These are phyloP conservation scores for Lactifluus volemus DNA, from an alignment of 768 basidiomycete species.

Conservation along the genomic window DNA sequence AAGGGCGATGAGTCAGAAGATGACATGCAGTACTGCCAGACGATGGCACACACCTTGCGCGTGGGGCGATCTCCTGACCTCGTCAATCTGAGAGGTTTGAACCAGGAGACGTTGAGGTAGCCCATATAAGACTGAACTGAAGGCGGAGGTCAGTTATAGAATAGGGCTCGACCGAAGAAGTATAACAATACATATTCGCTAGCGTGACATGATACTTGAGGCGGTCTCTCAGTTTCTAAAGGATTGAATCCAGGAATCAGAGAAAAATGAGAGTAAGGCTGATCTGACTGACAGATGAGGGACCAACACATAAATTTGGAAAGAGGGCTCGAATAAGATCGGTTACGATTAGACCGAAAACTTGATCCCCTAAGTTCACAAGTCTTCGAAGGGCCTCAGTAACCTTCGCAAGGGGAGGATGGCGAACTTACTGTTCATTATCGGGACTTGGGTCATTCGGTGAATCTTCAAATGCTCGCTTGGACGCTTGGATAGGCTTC, in stretches of 20 bases:
- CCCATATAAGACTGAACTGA: constrained; percentile 7
- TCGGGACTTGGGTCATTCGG: background rate
- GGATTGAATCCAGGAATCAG: background rate
- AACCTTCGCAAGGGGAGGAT: background rate
- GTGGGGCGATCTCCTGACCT: constrained; percentile 4
- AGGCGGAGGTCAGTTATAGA: background rate
- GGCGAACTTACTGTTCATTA: constrained; percentile 4
- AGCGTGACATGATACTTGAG: constrained; percentile 7
- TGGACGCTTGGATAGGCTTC: constrained; percentile 1
- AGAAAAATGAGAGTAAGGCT: background rate
- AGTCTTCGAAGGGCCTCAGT: background rate
- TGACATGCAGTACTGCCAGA: background rate
- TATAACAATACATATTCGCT: background rate
- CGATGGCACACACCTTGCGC: constrained; percentile 5
- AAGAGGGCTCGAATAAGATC: constrained; percentile 6
- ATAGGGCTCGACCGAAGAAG: background rate
- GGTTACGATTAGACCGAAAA: constrained; percentile 6
- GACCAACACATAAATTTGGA: constrained; percentile 7
- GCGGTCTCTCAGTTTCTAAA: constrained; percentile 13
- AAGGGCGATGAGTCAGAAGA: background rate
- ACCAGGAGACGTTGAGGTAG: constrained; percentile 4
- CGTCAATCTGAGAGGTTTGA: constrained; percentile 2
- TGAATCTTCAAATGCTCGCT: constrained; percentile 10
- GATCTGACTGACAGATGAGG: constrained; percentile 6
- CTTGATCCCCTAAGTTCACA: constrained; percentile 12